Base-by-base conservation (phyloP, 2,329 filamentous ascomycete genomes). In the Penicillium sp. region DNA sequence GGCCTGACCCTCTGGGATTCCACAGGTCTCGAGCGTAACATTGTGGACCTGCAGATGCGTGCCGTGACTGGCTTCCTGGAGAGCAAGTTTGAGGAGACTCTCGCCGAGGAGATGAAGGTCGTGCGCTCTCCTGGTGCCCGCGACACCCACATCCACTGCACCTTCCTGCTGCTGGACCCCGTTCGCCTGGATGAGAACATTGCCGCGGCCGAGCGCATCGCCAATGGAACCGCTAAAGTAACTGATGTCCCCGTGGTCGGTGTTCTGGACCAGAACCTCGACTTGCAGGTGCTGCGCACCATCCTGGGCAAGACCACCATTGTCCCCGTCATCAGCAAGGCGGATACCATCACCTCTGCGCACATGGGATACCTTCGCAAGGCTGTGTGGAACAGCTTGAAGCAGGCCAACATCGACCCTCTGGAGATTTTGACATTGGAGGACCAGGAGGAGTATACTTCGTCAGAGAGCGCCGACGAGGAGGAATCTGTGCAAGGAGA, bases 41-140 rank as follows among this genome's bases (percentile, higher is more conserved):
- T 98, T 38, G 93, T 97, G 56, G 95, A 98, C 76, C 86, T 98
- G 67, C 95, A 99, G 79, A 83, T 99, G 68, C 88, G 93, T 64
- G 92, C 96, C 75, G 93, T 98, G 83, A 89, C 91, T 37, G 86
- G 90, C 9, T 99, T 99, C 80, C 83, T 99, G 62, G 95, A 99
- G 82, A 94, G 91, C 82, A 98, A 98, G 78, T 99, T 99, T 70
- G 94, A 99, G 77, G 95, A 99, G 73, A 98, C 95, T 0, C 96
- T 99, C 76, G 88, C 88, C 53, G 95, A 99, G 80, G 95, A 99
- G 82, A 96, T 96, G 86, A 98, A 97, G 82, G 93, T 99, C 51
- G 85, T 97, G 65, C 91, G 95, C 72, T 93, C 93, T 57, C 94
- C 95, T 28, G 94, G 93, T 59, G 91, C 92, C 67, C 91, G 93